Evolutionary conservation across 305 asterid genomes (phyloP).

Genomic region (Solanum chacoense): DNA sequence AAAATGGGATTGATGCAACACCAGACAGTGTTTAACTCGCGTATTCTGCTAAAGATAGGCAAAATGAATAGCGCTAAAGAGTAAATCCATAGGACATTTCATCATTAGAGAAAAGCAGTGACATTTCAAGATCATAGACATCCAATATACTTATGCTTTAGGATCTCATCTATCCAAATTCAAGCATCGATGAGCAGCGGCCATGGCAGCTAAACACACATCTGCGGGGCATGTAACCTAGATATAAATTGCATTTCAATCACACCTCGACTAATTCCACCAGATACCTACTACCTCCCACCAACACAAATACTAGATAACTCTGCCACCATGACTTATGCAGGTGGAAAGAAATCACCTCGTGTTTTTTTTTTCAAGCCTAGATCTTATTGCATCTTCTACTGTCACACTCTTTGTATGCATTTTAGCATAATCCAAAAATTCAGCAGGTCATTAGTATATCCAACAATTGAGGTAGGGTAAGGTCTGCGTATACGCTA

Average conservation of each 20-base stretch:
- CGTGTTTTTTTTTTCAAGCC: neutral
- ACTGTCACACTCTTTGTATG: neutral
- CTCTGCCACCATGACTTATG: neutral
- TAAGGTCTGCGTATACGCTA: neutral
- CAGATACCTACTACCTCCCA: neutral
- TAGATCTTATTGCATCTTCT: neutral
- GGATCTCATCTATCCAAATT: neutral
- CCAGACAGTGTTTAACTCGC: neutral
- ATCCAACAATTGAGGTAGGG: rapidly evolving
- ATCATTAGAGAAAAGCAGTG: neutral
- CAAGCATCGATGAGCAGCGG: neutral
- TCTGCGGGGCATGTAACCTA: rapidly evolving
- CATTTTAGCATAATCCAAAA: neutral
- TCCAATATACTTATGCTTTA: neutral
- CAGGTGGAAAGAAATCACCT: neutral
- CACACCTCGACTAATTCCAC: neutral
- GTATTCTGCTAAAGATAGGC: neutral
- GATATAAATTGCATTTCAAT: neutral
- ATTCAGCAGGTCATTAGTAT: neutral
- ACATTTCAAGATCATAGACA: neutral
- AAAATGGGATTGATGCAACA: neutral
- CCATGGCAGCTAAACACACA: neutral
- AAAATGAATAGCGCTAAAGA: neutral
- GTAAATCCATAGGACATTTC: neutral
- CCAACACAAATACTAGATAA: neutral